phyloP scores from a whole-genome alignment of 2,329 filamentous ascomycete species.

The Cladosporium oxysporum region DNA sequence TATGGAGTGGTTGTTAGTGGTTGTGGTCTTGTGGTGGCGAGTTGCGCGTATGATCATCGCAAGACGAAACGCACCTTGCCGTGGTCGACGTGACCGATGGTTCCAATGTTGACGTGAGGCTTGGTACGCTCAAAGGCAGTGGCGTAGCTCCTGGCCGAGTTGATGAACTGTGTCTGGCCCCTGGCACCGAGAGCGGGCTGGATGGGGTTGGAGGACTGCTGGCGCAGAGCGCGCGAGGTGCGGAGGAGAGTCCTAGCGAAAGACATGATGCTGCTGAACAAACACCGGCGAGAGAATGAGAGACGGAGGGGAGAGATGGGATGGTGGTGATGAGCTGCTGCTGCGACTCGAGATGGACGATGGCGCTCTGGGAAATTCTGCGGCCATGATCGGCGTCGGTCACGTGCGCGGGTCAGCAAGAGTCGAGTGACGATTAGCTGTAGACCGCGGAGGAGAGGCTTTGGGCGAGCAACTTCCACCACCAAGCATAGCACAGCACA shows the following conservation, averaged over 20 bases:
- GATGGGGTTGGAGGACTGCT: slow-evolving; percentile 73
- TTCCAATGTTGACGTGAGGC: slow-evolving; percentile 98
- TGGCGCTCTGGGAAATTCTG: not conserved
- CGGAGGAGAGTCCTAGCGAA: slow-evolving; percentile 81
- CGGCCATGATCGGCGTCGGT: not conserved
- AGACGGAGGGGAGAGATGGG: slow-evolving; percentile 16
- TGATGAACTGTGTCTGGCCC: slow-evolving; percentile 64
- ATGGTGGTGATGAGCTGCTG: not conserved
- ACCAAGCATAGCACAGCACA: not conserved
- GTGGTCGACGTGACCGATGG: slow-evolving; percentile 99
- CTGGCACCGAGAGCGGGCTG: slow-evolving; percentile 67
- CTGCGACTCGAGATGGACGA: not conserved
- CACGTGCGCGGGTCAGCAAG: not conserved
- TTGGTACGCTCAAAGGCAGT: slow-evolving; percentile 81
- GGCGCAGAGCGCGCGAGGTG: slow-evolving; percentile 74
- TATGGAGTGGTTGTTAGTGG: slow-evolving; percentile 43
- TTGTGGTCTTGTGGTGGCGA: slow-evolving; percentile 7
- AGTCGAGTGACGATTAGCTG: not conserved
- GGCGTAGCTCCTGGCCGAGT: slow-evolving; percentile 64
- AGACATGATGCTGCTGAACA: slow-evolving; percentile 54
- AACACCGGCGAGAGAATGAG: slow-evolving; percentile 18
- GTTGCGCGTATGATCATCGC: not conserved
- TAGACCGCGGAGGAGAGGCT: not conserved
- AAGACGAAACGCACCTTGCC: slow-evolving; percentile 72
- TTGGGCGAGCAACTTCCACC: not conserved